Percentiles rank a stretch among this genome's conserved stretches.
phyloP scores from a whole-genome alignment of 768 basidiomycete genomes.

The Termitomyces titanicus region DNA sequence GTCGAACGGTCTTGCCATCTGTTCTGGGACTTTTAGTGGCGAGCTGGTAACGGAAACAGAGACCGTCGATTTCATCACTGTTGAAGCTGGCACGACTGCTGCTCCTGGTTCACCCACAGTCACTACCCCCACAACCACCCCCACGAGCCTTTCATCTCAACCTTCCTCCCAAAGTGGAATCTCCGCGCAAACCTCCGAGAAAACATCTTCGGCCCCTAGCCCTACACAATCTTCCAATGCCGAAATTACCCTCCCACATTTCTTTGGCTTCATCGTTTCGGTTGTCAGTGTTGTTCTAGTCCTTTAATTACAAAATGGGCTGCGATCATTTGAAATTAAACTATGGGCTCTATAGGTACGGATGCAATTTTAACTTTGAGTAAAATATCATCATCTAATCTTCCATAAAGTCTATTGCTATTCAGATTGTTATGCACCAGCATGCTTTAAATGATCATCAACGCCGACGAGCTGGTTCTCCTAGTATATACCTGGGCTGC shows the following conservation, averaged over 20 bases:
- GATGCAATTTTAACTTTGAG: background rate
- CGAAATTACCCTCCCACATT: background rate
- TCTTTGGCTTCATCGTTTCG: slow-evolving; percentile 7
- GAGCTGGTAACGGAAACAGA: slow-evolving; percentile 17
- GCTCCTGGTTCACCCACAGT: background rate
- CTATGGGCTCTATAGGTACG: background rate
- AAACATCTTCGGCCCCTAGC: slow-evolving; percentile 11
- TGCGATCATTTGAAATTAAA: background rate
- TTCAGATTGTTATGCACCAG: too few species aligned
- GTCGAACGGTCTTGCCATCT: slow-evolving; percentile 17
- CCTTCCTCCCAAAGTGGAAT: slow-evolving; percentile 3
- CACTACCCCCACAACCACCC: background rate
- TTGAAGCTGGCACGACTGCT: slow-evolving; percentile 17
- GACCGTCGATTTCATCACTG: slow-evolving; percentile 7
- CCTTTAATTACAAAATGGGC: background rate
- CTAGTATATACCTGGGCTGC: background rate
- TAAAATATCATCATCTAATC: background rate
- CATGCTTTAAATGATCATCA: background rate
- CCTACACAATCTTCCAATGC: slow-evolving; percentile 13
- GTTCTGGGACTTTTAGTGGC: slow-evolving; percentile 15
- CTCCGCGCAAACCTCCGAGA: slow-evolving; percentile 14
- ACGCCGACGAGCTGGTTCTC: background rate
- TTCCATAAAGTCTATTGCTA: background rate
- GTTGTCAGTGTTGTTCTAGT: background rate
- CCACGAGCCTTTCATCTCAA: slow-evolving; percentile 1